These are phyloP conservation scores for Pseudofabraea citricarpa DNA, from an alignment of 2,329 filamentous ascomycete species.

Conservation along the genomic window DNA sequence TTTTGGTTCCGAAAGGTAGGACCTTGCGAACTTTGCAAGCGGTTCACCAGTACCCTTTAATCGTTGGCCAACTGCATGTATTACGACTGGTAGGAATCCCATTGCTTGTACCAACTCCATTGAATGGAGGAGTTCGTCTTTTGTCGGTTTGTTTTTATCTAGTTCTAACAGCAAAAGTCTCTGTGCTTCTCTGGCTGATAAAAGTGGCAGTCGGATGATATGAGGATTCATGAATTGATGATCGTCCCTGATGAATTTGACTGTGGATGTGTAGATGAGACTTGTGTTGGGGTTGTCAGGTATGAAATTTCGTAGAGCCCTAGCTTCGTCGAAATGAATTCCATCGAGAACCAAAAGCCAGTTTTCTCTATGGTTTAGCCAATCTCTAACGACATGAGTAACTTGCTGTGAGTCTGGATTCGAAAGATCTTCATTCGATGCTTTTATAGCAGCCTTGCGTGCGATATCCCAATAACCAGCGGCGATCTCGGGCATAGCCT, in stretches of 20 bases:
- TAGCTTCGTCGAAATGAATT: conserved; percentile 54
- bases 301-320: conserved; percentile 54
- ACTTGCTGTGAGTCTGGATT: conserved; percentile 37
- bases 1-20: conserved; percentile 50
- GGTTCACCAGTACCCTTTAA: conserved; percentile 57
- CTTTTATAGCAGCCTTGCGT: conserved; percentile 45
- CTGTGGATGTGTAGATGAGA: conserved; percentile 65
- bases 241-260: conserved; percentile 49
- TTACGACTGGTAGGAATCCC: conserved; percentile 61
- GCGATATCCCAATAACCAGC: conserved; percentile 64
- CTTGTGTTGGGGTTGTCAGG: conserved; percentile 58
- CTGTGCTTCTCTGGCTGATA: conserved; percentile 53
- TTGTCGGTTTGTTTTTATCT: conserved; percentile 49
- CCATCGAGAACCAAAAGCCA: conserved; percentile 68
- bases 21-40: conserved; percentile 54
- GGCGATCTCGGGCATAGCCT: conserved; percentile 51
- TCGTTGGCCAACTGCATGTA: conserved; percentile 60
- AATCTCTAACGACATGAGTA: conserved; percentile 52
- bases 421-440: conserved; percentile 26
- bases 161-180: conserved; percentile 58
- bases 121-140: conserved; percentile 51
- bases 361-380: conserved; percentile 55
- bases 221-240: conserved; percentile 55
- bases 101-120: conserved; percentile 59
- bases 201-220: conserved; percentile 48